Evolutionary conservation across 768 basidiomycete genomes (phyloP), one percentile per base, ranked within the genome.

Genomic region (Rhodotorula graminis): DNA sequence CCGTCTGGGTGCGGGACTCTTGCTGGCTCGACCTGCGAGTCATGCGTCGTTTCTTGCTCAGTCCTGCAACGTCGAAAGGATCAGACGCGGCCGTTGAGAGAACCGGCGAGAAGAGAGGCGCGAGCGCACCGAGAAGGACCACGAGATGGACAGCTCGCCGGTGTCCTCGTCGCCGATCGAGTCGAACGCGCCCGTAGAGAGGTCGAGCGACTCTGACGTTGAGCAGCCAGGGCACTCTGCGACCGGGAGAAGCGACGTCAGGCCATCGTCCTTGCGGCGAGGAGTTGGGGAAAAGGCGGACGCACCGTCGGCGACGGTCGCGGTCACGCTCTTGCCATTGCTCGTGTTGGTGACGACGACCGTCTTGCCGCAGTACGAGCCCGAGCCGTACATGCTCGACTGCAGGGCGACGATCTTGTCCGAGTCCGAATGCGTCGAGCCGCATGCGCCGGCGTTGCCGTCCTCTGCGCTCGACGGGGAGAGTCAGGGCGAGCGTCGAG

Each of bases 381-480:
- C 91, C 18, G 70, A 71, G 59, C 75, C 87, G 80, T 88, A 89
- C 55, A 60, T 71, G 29, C 27, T 10, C 16, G 80, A 78, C 80
- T 92, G 88, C 67, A 84, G 81, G 57, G 84, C 84, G 76, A 82
- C 80, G 64, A 83, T 78, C 67, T 78, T 73, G 71, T 76, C 81
- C 40, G 23, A 75, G 81, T 95, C 93, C 3, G 78, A 69, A 84
- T 87, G 80, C 33, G 82, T 77, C 44, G 67, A 75, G 52, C 93
- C 94, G 80, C 94, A 96, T 9, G 91, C 91, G 67, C 60, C 60
- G 14, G 60, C 60, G 60, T 3, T 15, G 27, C 60, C 93, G 93
- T 15, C 90, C 83, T 52, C 52, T 83, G 59, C 88, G 21, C 3
- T 33, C n/a, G n/a, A 12, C 23, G 16, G n/a, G n/a, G n/a, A n/a